phyloP scores from a whole-genome alignment of 78 protist genomes.

The Andalucia godoyi region DNA sequence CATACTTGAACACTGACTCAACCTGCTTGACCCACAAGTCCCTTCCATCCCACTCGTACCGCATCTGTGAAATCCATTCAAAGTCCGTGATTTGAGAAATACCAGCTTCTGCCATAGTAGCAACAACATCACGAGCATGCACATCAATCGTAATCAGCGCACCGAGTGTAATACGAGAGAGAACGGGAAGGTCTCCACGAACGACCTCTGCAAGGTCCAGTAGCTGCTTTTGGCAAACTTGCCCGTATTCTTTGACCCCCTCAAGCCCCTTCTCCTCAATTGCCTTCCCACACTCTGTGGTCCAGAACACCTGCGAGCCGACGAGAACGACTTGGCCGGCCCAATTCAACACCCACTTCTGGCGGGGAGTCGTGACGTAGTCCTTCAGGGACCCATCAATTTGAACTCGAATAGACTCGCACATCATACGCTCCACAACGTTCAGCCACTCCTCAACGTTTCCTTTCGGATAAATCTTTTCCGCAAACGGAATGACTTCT shows the following conservation, averaged over 20 bases:
- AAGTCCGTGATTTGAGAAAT: constrained; percentile 21
- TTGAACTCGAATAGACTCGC: constrained; percentile 3
- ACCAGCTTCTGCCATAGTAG: background rate
- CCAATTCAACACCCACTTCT: constrained; percentile 36
- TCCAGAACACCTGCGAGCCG: constrained; percentile 41
- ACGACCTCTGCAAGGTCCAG: constrained; percentile 31
- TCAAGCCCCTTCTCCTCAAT: background rate
- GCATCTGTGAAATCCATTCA: constrained; percentile 65
- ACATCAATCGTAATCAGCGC: constrained; percentile 68
- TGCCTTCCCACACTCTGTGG: constrained; percentile 18
- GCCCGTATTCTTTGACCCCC: background rate
- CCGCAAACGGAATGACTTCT: constrained; percentile 31
- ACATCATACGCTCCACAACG: constrained; percentile 36
- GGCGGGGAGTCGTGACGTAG: constrained; percentile 10
- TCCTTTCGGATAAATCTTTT: constrained; percentile 39
- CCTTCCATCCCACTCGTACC: constrained; percentile 51
- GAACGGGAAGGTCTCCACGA: background rate
- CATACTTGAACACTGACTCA: constrained; percentile 29
- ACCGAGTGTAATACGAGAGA: constrained; percentile 12
- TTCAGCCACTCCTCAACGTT: constrained; percentile 65
- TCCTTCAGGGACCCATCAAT: background rate
- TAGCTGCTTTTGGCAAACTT: background rate
- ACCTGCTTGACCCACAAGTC: constrained; percentile 26
- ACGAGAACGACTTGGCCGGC: constrained; percentile 43
- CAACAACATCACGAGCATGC: constrained; percentile 54